phyloP scores from a whole-genome alignment of 1,284 basidiomycete genomes.

The Apiotrichum sp. region DNA sequence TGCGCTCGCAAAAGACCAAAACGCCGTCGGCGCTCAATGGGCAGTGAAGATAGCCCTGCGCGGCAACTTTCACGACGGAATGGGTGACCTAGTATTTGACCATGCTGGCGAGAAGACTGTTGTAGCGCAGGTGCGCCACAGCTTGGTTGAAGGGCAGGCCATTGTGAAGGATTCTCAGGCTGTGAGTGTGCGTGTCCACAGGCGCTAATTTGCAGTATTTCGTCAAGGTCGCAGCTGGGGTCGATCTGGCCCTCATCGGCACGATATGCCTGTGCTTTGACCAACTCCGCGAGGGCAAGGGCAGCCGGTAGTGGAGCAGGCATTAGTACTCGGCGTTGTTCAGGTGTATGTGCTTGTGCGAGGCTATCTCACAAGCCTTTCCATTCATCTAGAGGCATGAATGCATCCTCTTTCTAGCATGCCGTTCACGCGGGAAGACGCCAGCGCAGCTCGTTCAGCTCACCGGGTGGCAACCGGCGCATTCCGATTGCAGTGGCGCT shows the following conservation, averaged over 20 bases:
- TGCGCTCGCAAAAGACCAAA: too few species aligned
- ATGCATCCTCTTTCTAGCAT: too few species aligned
- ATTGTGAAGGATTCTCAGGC: constrained; percentile 38
- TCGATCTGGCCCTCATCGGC: constrained; percentile 47
- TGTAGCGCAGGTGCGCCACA: constrained; percentile 39
- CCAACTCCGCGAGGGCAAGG: constrained; percentile 22
- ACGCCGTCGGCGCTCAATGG: too few species aligned
- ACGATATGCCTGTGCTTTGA: constrained; percentile 49
- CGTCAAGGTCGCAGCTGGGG: constrained; percentile 45
- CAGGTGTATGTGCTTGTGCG: too few species aligned
- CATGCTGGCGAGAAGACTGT: constrained; percentile 19
- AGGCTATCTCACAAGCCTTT: too few species aligned
- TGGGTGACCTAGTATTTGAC: constrained; percentile 29
- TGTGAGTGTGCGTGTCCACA: constrained; percentile 18
- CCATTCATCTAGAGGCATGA: too few species aligned
- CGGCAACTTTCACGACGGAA: constrained; percentile 40
- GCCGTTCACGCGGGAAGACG: too few species aligned
- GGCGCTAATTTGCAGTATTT: constrained; percentile 33
- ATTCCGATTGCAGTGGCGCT: too few species aligned
- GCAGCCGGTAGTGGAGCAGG: not conserved
- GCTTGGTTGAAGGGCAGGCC: constrained; percentile 32
- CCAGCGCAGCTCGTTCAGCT: too few species aligned
- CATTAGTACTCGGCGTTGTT: too few species aligned
- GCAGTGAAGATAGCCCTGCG: constrained; percentile 6
- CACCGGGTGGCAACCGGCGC: too few species aligned